Evolutionary conservation across 2,329 filamentous ascomycete genomes (phyloP).

Genomic region (Diatrype stigma): DNA sequence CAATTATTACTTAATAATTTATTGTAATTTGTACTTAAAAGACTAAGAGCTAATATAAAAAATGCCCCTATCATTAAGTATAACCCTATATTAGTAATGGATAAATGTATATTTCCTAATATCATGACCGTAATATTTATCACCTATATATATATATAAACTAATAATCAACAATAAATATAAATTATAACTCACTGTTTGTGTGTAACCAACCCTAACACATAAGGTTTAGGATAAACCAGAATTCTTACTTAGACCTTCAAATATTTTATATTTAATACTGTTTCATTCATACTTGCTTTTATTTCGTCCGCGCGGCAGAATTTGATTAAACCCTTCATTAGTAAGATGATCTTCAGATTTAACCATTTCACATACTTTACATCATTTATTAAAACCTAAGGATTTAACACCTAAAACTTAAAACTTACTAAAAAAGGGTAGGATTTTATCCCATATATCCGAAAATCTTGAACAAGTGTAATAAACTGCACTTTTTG

Average conservation of each 20-base stretch:
- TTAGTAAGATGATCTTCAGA: constrained; percentile 6
- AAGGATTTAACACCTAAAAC: constrained; percentile 5
- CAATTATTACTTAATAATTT: constrained; percentile 30
- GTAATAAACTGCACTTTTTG: constrained; percentile 3
- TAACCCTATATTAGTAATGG: constrained; percentile 34
- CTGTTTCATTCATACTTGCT: constrained; percentile 3
- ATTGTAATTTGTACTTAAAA: constrained; percentile 31
- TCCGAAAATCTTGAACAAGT: constrained; percentile 6
- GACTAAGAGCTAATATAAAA: constrained; percentile 28
- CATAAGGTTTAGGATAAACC: constrained; percentile 3
- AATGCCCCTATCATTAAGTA: constrained; percentile 31
- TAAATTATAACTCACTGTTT: constrained; percentile 2
- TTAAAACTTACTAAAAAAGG: constrained; percentile 6
- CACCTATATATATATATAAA: not conserved
- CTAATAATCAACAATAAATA: constrained; percentile 1
- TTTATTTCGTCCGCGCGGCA: constrained; percentile 6
- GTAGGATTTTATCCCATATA: constrained; percentile 5
- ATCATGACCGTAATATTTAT: constrained; percentile 9
- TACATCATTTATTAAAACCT: constrained; percentile 5
- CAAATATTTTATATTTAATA: not conserved
- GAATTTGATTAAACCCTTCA: constrained; percentile 8
- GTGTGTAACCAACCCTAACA: constrained; percentile 1
- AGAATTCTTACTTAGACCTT: constrained; percentile 2
- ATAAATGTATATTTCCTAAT: constrained; percentile 33
- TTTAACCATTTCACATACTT: constrained; percentile 4